Percentiles rank a stretch among this genome's conserved stretches.
Evolutionary conservation across 352 stramenopile species (phyloP).

Genomic region (Peronosclerospora sorghi): DNA sequence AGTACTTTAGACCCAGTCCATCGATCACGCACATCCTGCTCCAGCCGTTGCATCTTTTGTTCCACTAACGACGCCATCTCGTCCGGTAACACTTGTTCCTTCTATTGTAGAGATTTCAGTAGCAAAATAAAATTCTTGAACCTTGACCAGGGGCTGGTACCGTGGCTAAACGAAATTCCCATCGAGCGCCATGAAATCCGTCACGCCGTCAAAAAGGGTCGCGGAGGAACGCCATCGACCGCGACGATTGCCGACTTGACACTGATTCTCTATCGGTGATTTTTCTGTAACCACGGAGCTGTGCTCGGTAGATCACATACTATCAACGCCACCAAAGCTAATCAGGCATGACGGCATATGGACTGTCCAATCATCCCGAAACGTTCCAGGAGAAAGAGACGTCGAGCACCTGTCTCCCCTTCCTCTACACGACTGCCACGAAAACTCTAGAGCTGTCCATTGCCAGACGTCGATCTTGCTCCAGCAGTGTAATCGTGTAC

Average conservation of each 20-base stretch:
- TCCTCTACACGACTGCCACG: conserved; percentile 11
- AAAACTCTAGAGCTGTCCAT: conserved; percentile 18
- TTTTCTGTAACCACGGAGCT: conserved; percentile 56
- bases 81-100: conserved; percentile 61
- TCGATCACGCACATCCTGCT: conserved; percentile 70
- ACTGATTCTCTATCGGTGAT: conserved; percentile 39
- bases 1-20: conserved; percentile 68
- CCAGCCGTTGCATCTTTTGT: conserved; percentile 56
- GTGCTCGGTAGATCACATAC: conserved; percentile 53
- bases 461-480: conserved; percentile 8
- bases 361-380: conserved; percentile 36
- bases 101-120: conserved; percentile 55
- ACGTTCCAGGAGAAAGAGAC: conserved; percentile 25
- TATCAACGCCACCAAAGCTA: conserved; percentile 70
- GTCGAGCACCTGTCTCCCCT: conserved; percentile 16
- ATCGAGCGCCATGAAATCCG: conserved; percentile 30
- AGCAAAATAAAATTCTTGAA: conserved; percentile 80
- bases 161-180: conserved; percentile 31
- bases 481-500: conserved; percentile 15
- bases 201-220: conserved; percentile 59
- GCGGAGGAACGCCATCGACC: conserved; percentile 49
- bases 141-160: conserved; percentile 55
- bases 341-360: conserved; percentile 57
- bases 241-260: conserved; percentile 38
- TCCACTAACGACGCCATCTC: conserved; percentile 42